phyloP scores from a whole-genome alignment of 2,329 filamentous ascomycete species.

The Hymenoscyphus repandus region DNA sequence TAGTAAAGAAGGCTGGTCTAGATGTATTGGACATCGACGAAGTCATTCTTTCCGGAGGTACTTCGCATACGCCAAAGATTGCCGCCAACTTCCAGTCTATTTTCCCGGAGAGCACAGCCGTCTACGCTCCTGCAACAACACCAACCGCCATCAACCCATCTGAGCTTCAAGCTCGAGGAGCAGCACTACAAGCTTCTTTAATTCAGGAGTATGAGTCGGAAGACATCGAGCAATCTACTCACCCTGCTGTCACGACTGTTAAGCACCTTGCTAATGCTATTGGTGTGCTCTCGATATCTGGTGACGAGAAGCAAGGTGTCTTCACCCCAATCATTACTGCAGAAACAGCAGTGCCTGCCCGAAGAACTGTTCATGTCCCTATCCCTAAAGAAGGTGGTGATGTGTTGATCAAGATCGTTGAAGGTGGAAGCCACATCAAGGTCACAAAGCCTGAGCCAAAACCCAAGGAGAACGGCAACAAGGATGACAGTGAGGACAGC shows the following conservation, averaged over 20 bases:
- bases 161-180: constrained; percentile 81
- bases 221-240: constrained; percentile 93
- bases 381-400: constrained; percentile 78
- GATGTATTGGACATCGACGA: constrained; percentile 92
- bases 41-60: constrained; percentile 88
- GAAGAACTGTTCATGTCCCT: constrained; percentile 73
- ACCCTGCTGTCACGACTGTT: constrained; percentile 90
- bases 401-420: constrained; percentile 80
- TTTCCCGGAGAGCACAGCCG: constrained; percentile 73
- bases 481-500: constrained; percentile 53
- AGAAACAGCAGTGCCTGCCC: constrained; percentile 85
- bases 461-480: constrained; percentile 55
- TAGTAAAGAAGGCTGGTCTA: constrained; percentile 84
- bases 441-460: constrained; percentile 83
- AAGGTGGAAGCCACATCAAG: constrained; percentile 88
- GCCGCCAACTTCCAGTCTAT: constrained; percentile 71
- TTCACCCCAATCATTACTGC: constrained; percentile 79
- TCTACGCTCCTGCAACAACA: constrained; percentile 79
- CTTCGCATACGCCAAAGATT: constrained; percentile 89
- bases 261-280: constrained; percentile 86
- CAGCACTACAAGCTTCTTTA: constrained; percentile 89
- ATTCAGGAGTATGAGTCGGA: constrained; percentile 91
- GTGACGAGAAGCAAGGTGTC: constrained; percentile 54
- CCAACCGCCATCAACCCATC: constrained; percentile 83
- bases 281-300: constrained; percentile 68